Percentiles rank a stretch among this genome's conserved stretches.
Evolutionary conservation across 164 flowering plant genomes (phyloP).

Genomic region (Litsea cubeba): DNA sequence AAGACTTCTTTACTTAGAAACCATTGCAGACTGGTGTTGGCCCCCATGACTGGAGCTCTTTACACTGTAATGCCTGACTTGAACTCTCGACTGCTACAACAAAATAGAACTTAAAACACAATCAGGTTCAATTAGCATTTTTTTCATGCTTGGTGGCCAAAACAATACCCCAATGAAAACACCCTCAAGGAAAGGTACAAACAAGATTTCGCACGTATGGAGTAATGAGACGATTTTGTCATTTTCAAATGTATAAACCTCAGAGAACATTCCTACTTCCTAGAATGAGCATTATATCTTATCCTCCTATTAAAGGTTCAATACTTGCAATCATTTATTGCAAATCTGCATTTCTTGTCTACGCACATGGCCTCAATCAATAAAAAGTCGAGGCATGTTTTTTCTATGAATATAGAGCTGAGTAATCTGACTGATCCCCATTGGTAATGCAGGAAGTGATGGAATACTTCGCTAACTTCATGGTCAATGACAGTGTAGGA

Average conservation of each 20-base stretch:
- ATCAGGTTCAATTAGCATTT: background rate
- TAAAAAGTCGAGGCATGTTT: background rate
- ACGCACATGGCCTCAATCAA: background rate
- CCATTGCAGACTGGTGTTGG: background rate
- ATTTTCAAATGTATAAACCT: no score
- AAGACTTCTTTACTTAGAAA: background rate
- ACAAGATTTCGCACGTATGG: background rate
- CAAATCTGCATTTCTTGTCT: background rate
- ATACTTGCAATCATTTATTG: no score
- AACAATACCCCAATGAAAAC: background rate
- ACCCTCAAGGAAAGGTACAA: no score
- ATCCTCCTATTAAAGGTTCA: background rate
- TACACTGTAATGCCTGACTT: background rate
- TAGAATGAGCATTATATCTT: background rate
- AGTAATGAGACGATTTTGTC: background rate
- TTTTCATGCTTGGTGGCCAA: background rate
- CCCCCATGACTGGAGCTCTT: background rate
- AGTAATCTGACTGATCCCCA: background rate
- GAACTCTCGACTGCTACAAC: background rate
- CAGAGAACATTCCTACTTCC: background rate
- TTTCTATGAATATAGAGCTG: background rate
- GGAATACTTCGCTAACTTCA: conserved; percentile 70
- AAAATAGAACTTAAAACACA: background rate
- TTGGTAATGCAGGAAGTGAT: conserved; percentile 50
- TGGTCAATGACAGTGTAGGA: conserved; percentile 79